Conservation (phyloP, 139 green algal species). For the Pleodorina starrii region DNA sequence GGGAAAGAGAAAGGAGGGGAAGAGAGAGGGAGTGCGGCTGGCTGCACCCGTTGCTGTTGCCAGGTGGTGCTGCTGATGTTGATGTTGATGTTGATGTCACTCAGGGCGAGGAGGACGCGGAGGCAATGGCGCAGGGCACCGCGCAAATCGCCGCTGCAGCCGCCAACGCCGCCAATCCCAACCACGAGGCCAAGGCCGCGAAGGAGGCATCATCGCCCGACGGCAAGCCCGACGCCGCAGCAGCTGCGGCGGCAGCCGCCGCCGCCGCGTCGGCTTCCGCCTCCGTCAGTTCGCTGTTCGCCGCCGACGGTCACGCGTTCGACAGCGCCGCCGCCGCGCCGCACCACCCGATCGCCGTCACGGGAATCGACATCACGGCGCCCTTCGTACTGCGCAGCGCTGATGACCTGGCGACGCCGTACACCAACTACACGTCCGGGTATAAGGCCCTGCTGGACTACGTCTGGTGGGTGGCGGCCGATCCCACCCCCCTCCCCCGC, state of each 20-base stretch:
- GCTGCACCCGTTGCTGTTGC: too few relatives aligned
- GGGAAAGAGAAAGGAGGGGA: too few relatives aligned
- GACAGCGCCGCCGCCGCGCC: constrained; percentile 16
- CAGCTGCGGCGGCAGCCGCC: neutral
- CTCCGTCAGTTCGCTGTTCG: neutral
- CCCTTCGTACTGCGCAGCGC: constrained; percentile 73
- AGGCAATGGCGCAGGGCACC: constrained; percentile 27
- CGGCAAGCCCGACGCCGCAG: neutral
- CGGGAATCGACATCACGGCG: constrained; percentile 67
- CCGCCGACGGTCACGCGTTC: constrained; percentile 57
- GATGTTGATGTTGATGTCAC: too few relatives aligned
- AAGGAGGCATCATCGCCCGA: constrained; percentile 20
- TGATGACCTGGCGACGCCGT: constrained; percentile 77
- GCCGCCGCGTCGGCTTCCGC: neutral
- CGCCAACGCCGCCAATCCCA: constrained; percentile 22
- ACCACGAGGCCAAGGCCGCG: neutral
- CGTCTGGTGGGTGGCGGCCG: constrained; percentile 66
- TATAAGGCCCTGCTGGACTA: constrained; percentile 92
- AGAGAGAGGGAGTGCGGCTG: too few relatives aligned
- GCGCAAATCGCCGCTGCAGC: constrained; percentile 38
- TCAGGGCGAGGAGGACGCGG: constrained; percentile 56
- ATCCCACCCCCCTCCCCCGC: too few relatives aligned
- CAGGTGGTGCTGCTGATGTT: too few relatives aligned
- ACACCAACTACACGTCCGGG: constrained; percentile 90
- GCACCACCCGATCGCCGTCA: constrained; percentile 35